Percentiles rank a stretch among this genome's conserved stretches.
Evolutionary conservation across 768 basidiomycete species (phyloP).

Genomic region (Boletus edulis): DNA sequence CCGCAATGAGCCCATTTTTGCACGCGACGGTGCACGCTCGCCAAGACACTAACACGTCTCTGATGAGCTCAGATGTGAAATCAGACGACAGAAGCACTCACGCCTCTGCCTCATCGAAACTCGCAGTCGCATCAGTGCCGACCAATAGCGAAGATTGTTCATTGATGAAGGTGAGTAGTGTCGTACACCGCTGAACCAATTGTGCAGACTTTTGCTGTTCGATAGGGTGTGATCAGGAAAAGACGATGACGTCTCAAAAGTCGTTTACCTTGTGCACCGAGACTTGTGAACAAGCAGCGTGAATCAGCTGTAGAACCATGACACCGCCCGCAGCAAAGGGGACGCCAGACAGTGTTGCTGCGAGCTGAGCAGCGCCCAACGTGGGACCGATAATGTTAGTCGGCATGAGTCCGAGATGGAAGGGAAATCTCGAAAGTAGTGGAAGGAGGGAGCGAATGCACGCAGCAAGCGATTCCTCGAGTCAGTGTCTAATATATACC

Average conservation of each 20-base stretch:
- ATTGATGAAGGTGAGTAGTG: slow-evolving; percentile 37
- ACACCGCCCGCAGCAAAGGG: slow-evolving; percentile 47
- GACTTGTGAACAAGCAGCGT: slow-evolving; percentile 44
- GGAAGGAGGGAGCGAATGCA: not conserved
- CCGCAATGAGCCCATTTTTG: slow-evolving; percentile 39
- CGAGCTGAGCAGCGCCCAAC: slow-evolving; percentile 38
- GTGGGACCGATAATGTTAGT: slow-evolving; percentile 12
- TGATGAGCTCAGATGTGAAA: not conserved
- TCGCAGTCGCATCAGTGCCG: slow-evolving; percentile 39
- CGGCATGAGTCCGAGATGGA: slow-evolving; percentile 12
- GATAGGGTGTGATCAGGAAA: not conserved
- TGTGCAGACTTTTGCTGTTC: slow-evolving; percentile 41
- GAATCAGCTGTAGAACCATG: slow-evolving; percentile 43
- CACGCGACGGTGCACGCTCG: slow-evolving; percentile 38
- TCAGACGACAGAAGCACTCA: slow-evolving; percentile 24
- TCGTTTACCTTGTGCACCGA: slow-evolving; percentile 46
- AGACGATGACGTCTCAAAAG: not conserved
- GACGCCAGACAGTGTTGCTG: slow-evolving; percentile 42
- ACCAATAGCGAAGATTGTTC: slow-evolving; percentile 39
- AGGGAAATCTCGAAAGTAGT: not conserved
- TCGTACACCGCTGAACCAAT: slow-evolving; percentile 41
- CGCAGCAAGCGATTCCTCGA: not conserved
- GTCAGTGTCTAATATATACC: slow-evolving; percentile 8
- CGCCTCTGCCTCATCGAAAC: slow-evolving; percentile 44
- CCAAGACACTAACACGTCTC: slow-evolving; percentile 36